Percentiles rank a stretch among this genome's conserved stretches.
Evolutionary conservation across 2,329 filamentous ascomycete genomes (phyloP).

Genomic region (Penicillium italicum): DNA sequence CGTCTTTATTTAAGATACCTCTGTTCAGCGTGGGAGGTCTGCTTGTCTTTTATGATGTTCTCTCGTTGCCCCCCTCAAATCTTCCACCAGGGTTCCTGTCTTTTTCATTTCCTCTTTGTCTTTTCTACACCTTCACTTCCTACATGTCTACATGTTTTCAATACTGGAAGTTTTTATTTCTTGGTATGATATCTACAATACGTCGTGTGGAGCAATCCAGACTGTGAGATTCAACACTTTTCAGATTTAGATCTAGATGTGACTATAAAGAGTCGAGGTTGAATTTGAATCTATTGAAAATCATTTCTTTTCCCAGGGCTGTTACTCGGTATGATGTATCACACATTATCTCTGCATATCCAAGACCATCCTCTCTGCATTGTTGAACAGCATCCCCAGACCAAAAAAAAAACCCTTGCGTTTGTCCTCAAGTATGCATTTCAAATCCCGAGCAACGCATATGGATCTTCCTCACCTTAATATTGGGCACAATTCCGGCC

Average conservation of each 20-base stretch:
- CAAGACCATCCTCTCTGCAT: background rate
- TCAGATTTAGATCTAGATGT: background rate
- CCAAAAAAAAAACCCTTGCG: background rate
- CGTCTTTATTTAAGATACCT: slow-evolving; percentile 18
- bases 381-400: background rate
- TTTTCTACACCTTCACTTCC: background rate
- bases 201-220: background rate
- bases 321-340: background rate
- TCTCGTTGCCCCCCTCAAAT: background rate
- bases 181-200: background rate
- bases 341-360: background rate
- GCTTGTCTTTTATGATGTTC: slow-evolving; percentile 1
- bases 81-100: slow-evolving; percentile 2
- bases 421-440: background rate
- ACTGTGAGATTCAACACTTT: background rate
- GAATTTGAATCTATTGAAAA: background rate
- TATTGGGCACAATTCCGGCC: background rate
- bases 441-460: background rate
- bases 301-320: background rate
- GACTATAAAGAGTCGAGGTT: background rate
- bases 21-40: slow-evolving; percentile 13
- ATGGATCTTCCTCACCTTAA: background rate
- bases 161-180: background rate
- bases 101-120: background rate
- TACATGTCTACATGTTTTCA: background rate